These are phyloP conservation scores for Rosa lucieae DNA, from an alignment of 306 rosid genomes.

Conservation along the genomic window DNA sequence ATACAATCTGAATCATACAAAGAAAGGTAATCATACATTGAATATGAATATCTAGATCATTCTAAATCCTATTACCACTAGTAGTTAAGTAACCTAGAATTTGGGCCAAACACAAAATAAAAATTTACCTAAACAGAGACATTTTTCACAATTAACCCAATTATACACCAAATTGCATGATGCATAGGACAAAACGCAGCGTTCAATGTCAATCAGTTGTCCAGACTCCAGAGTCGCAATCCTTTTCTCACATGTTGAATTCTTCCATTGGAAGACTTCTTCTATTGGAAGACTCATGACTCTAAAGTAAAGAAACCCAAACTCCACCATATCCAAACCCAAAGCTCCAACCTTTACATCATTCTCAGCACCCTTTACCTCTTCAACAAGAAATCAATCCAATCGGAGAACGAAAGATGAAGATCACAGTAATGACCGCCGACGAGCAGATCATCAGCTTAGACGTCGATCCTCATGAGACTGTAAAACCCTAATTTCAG, in stretches of 20 bases:
- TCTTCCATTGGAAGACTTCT: not conserved
- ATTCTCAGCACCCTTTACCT: not conserved
- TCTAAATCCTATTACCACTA: too few relatives aligned
- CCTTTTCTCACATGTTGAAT: too few relatives aligned
- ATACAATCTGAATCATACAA: too few relatives aligned
- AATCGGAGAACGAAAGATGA: slow-evolving; percentile 45
- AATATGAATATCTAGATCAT: too few relatives aligned
- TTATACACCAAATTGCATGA: not conserved
- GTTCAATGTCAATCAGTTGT: not conserved
- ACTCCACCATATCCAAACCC: not conserved
- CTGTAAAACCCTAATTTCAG: slow-evolving; percentile 48
- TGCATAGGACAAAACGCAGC: not conserved
- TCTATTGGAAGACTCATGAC: not conserved
- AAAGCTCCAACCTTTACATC: not conserved
- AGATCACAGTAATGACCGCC: slow-evolving; percentile 89
- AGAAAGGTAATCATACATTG: too few relatives aligned
- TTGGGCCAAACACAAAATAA: too few relatives aligned
- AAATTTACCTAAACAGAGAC: too few relatives aligned
- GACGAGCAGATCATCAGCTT: slow-evolving; percentile 73
- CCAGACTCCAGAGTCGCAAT: too few relatives aligned
- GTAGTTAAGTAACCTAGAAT: too few relatives aligned
- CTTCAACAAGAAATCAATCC: slow-evolving; percentile 4
- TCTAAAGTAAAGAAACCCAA: not conserved
- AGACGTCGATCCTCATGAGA: slow-evolving; percentile 90
- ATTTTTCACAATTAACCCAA: too few relatives aligned